Evolutionary conservation across 108 stramenopile species (phyloP).

Genomic region (Cyclotella atomus): DNA sequence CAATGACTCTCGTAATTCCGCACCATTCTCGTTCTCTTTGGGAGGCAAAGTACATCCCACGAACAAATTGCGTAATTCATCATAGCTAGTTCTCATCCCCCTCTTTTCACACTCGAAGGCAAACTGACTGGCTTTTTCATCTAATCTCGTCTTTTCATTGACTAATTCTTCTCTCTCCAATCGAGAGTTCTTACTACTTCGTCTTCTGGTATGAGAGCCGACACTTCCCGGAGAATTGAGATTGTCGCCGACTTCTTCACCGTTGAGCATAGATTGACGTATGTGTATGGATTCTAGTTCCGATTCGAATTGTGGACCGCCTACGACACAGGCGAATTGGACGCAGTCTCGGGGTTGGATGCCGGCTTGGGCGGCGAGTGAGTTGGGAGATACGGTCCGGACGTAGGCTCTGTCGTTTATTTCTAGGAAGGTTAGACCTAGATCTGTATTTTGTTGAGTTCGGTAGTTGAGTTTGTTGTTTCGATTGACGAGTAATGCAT

Average conservation of each 20-base stretch:
- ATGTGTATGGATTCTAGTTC: constrained; percentile 10
- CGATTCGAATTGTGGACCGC: constrained; percentile 37
- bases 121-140: constrained; percentile 43
- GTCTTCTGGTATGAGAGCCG: not conserved
- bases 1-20: not conserved
- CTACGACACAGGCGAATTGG: constrained; percentile 79
- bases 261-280: not conserved
- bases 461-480: not conserved
- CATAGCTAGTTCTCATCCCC: constrained; percentile 74
- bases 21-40: constrained; percentile 3
- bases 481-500: no score
- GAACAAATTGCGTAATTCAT: constrained; percentile 61
- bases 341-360: constrained; percentile 73
- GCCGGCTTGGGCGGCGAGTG: constrained; percentile 59
- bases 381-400: constrained; percentile 57
- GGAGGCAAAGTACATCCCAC: constrained; percentile 43
- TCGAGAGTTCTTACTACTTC: constrained; percentile 1
- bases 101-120: constrained; percentile 71
- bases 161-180: constrained; percentile 4
- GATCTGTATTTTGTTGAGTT: constrained; percentile 17
- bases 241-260: no score
- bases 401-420: constrained; percentile 84
- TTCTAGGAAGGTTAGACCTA: constrained; percentile 81
- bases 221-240: constrained; percentile 11
- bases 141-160: constrained; percentile 16